A percentile compares a stretch with the other conserved stretches of the same genome.
These are phyloP conservation scores for Chaetomiaceae sp. DNA, from an alignment of 2,329 filamentous ascomycete species.

Conservation along the genomic window DNA sequence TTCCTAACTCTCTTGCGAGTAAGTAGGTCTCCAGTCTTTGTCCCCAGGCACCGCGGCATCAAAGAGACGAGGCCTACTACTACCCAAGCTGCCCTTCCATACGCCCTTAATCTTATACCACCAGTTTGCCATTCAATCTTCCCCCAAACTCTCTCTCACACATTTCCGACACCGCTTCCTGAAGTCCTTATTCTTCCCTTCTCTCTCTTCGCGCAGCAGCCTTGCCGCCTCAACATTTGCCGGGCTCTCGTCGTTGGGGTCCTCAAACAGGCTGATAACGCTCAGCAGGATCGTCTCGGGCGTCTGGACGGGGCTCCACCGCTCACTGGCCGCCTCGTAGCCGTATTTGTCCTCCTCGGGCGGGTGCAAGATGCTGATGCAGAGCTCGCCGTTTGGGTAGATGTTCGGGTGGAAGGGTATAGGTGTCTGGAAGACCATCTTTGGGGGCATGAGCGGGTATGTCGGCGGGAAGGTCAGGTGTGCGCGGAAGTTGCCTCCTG, in stretches of 20 bases:
- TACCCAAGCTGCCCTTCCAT: no score
- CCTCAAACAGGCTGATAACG: conserved; percentile 86
- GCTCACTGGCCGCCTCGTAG: conserved; percentile 84
- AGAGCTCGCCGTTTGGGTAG: conserved; percentile 81
- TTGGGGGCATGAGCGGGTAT: conserved; percentile 85
- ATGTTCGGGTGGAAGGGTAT: conserved; percentile 93
- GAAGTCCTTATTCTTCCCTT: conserved; percentile 63
- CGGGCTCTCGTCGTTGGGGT: conserved; percentile 91
- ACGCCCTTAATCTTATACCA: no score
- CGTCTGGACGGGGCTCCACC: conserved; percentile 92
- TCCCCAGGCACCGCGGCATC: no score
- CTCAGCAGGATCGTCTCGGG: conserved; percentile 90
- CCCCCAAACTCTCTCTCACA: conserved; percentile 76
- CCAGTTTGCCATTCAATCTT: no score
- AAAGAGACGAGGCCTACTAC: no score
- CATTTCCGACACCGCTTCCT: conserved; percentile 71
- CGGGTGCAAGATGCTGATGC: conserved; percentile 94
- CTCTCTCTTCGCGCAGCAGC: conserved; percentile 74
- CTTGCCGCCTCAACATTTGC: conserved; percentile 92
- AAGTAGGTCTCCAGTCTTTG: no score
- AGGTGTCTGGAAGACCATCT: conserved; percentile 78
- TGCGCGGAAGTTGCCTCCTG: conserved; percentile 90
- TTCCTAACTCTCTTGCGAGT: no score
- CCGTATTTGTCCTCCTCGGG: conserved; percentile 92
- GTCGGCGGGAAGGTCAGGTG: conserved; percentile 75